Evolutionary conservation across 352 stramenopile genomes (phyloP).

Genomic region (Phytophthora crassamura): DNA sequence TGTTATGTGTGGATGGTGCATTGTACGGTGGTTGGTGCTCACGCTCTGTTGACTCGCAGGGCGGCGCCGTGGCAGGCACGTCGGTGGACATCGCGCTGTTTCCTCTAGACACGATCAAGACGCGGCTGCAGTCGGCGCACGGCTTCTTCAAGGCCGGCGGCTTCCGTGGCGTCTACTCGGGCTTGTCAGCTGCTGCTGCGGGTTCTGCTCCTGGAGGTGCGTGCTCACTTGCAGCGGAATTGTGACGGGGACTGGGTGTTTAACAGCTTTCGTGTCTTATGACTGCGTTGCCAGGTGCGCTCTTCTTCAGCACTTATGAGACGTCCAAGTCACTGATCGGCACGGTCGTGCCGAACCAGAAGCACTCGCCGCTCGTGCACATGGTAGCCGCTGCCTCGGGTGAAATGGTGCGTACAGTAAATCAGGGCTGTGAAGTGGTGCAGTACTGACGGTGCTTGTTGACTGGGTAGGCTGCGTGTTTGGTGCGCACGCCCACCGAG

Average conservation of each 20-base stretch:
- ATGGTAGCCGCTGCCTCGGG: constrained; percentile 95
- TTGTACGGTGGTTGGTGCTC: constrained; percentile 5
- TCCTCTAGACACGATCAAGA: constrained; percentile 99
- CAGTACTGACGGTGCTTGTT: constrained; percentile 1
- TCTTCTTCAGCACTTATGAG: constrained; percentile 94
- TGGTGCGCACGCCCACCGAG: constrained; percentile 99
- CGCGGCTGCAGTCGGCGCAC: constrained; percentile 95
- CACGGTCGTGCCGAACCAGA: constrained; percentile 58
- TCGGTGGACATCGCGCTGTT: constrained; percentile 98
- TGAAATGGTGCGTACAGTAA: constrained; percentile 81
- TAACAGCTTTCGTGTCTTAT: constrained; percentile 2
- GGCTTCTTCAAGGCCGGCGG: constrained; percentile 98
- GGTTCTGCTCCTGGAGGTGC: constrained; percentile 92
- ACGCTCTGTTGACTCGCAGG: constrained; percentile 39
- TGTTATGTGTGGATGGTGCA: neutral
- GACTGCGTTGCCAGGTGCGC: constrained; percentile 53
- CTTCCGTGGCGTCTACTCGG: constrained; percentile 94
- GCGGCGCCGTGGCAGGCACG: constrained; percentile 95
- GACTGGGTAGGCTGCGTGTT: constrained; percentile 88
- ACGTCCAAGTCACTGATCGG: constrained; percentile 85
- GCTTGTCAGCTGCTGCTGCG: constrained; percentile 90
- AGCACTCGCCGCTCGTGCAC: constrained; percentile 91
- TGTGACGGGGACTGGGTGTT: neutral
- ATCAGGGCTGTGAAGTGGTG: neutral
- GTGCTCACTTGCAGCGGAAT: neutral